These are phyloP conservation scores for Pezicula carpinea DNA, from an alignment of 2,329 filamentous ascomycete species.

Conservation along the genomic window DNA sequence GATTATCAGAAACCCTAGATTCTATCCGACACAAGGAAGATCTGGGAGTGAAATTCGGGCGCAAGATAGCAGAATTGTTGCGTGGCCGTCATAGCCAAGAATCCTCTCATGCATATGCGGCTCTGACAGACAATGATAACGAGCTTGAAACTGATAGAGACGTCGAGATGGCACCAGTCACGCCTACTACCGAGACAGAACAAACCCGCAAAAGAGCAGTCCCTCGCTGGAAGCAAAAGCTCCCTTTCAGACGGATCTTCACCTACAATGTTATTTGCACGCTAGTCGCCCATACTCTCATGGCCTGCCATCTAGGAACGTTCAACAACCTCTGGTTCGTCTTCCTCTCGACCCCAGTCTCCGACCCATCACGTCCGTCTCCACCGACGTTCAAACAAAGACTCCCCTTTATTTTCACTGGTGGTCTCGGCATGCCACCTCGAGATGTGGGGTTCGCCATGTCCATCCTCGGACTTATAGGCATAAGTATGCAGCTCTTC, in stretches of 20 bases:
- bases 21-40: constrained; percentile 27
- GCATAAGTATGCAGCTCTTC: constrained; percentile 64
- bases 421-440: constrained; percentile 68
- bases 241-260: constrained; percentile 29
- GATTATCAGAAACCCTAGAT: constrained; percentile 31
- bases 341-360: constrained; percentile 54
- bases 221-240: constrained; percentile 15
- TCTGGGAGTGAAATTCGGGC: constrained; percentile 17
- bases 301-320: constrained; percentile 63
- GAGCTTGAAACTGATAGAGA: constrained; percentile 5
- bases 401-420: constrained; percentile 44
- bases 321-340: constrained; percentile 57
- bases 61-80: constrained; percentile 13
- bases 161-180: constrained; percentile 13
- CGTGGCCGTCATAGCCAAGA: constrained; percentile 6
- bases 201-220: constrained; percentile 5
- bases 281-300: constrained; percentile 59
- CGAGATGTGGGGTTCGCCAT: constrained; percentile 69
- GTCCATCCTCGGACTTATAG: constrained; percentile 68
- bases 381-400: constrained; percentile 43
- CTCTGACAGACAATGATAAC: constrained; percentile 11
- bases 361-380: constrained; percentile 41
- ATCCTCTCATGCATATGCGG: constrained; percentile 11
- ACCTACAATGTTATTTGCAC: constrained; percentile 36
- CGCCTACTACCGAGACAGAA: constrained; percentile 6